Conservation (phyloP, 2,329 filamentous ascomycete species). For the Paracorniculantispora psalliotae region DNA sequence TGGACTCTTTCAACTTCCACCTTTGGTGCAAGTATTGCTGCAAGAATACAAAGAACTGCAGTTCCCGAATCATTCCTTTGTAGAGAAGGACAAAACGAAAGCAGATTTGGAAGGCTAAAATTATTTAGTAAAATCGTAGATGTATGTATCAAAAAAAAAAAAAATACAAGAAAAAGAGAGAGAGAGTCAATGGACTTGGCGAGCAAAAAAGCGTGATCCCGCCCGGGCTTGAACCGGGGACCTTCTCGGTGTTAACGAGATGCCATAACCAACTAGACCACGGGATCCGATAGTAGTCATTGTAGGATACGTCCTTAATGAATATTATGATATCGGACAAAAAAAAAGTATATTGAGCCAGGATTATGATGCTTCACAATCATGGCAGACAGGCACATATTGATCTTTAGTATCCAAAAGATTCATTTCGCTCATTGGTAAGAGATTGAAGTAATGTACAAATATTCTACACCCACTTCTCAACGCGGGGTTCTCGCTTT, state of each 20-base stretch:
- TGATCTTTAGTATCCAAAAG: not conserved
- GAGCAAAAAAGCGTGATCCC: conserved; percentile 27
- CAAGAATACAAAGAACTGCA: too few relatives aligned
- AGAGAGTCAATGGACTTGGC: not conserved
- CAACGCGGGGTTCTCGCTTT: not conserved
- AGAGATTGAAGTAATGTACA: conserved; percentile 4
- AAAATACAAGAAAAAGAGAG: conserved; percentile 2
- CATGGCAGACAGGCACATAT: not conserved
- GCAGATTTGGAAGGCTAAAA: too few relatives aligned
- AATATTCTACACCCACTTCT: not conserved
- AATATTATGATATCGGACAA: not conserved
- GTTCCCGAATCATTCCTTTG: too few relatives aligned
- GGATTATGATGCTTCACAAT: not conserved
- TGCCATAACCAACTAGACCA: conserved; percentile 38
- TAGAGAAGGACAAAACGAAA: too few relatives aligned
- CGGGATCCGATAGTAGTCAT: conserved; percentile 23
- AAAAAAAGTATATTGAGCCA: not conserved
- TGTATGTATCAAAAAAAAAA: not conserved
- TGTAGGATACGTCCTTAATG: not conserved
- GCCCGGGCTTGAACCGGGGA: conserved; percentile 37
- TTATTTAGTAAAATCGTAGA: too few relatives aligned
- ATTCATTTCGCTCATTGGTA: not conserved
- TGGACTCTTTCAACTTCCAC: too few relatives aligned
- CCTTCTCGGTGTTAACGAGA: conserved; percentile 37
- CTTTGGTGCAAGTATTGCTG: too few relatives aligned